Base-by-base conservation (phyloP, 1,284 basidiomycete genomes). In the Puccinia coronata region DNA sequence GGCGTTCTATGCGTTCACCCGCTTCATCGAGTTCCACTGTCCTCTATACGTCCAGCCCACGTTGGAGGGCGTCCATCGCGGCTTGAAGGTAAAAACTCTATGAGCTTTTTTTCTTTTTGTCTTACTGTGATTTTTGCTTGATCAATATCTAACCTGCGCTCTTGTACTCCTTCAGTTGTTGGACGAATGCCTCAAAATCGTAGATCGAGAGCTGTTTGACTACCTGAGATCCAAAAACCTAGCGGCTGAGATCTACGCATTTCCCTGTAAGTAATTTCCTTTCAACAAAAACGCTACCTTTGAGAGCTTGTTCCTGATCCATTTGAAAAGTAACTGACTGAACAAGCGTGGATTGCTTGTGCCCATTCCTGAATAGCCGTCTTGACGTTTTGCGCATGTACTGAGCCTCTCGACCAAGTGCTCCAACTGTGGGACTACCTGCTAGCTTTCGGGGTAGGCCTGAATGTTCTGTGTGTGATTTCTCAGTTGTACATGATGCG, bases 221-320 rank as follows among this genome's bases (percentile, higher is more conserved):
- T 90, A 95, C 86, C 88, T 99, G 55, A 90, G 92, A 47, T 92
- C 91, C 53, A 96, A 96, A 86, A 96, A 96, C 83, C 90, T 99
- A n/a, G 92, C 92, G n/a, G 96, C 96, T 6, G 95, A 98, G 86
- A 91, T 99, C 49, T 98, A 98, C 86, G 96, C 96, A 0, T 98
- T 99, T 85, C 94, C 96, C 67, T 97, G 95, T 95, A 84, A 82
- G 92, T 89, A 51, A 31, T 70, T 34, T 25, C 28, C n/a, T n/a
- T n/a, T n/a, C n/a, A n/a, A n/a, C n/a, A n/a, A n/a, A n/a, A n/a
- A n/a, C n/a, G n/a, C n/a, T n/a, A n/a, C n/a, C n/a, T n/a, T n/a
- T n/a, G n/a, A n/a, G n/a, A n/a, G n/a, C n/a, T n/a, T n/a, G n/a
- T n/a, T n/a, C n/a, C n/a, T n/a, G n/a, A n/a, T n/a, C n/a, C n/a